phyloP scores from a whole-genome alignment of 169 alveolate species.

The Plasmodium coatneyi region DNA sequence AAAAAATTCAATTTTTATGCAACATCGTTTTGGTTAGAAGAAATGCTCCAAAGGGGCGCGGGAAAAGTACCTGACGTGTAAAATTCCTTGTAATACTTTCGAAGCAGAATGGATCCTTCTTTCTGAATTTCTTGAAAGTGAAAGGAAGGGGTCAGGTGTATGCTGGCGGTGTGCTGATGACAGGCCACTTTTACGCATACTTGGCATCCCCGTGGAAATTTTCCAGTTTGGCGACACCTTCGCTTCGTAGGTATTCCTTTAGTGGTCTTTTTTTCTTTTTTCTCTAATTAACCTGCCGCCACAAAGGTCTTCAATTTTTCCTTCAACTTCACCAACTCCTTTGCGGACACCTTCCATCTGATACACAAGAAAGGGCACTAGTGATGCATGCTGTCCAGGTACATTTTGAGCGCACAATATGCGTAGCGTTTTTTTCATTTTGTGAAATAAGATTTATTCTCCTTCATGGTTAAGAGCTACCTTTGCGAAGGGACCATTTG shows the following conservation, averaged over 20 bases:
- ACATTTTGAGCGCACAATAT: not conserved
- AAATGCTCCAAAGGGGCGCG: not conserved
- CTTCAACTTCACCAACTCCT: slow-evolving; percentile 62
- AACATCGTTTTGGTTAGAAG: not conserved
- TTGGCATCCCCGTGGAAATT: not conserved
- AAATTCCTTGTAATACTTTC: slow-evolving; percentile 71
- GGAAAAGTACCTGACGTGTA: slow-evolving; percentile 17
- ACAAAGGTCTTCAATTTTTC: slow-evolving; percentile 65
- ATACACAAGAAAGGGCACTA: not conserved
- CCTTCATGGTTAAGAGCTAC: slow-evolving; percentile 1
- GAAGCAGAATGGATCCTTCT: slow-evolving; percentile 45
- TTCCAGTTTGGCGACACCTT: not conserved
- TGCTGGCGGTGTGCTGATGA: not conserved
- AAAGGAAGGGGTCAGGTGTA: not conserved
- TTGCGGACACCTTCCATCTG: slow-evolving; percentile 74
- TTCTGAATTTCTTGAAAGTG: slow-evolving; percentile 62
- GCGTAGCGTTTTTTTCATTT: not conserved
- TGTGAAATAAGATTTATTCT: not conserved
- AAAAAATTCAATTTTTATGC: not conserved
- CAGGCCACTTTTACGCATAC: not conserved
- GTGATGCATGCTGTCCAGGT: not conserved
- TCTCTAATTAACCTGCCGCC: slow-evolving; percentile 46
- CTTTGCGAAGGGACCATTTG: slow-evolving; percentile 75
- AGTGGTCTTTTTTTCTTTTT: not conserved
- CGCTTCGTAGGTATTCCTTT: not conserved